Percentiles rank a stretch among this genome's conserved stretches.
These are phyloP conservation scores for Aspergillus novofumigatus DNA, from an alignment of 2,329 filamentous ascomycete species.

Conservation along the genomic window DNA sequence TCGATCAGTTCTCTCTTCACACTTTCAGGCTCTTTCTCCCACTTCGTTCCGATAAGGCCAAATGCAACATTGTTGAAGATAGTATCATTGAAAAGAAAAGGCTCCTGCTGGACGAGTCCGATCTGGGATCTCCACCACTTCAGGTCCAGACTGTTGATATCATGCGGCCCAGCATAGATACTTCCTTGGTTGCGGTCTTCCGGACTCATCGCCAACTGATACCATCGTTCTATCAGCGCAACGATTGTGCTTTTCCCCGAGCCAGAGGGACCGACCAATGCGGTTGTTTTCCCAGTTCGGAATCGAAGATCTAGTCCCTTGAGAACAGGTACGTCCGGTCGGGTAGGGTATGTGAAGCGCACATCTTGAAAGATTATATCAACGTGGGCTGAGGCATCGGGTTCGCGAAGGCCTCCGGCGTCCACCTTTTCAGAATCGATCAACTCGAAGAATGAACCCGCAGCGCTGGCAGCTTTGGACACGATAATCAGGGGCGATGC, in stretches of 20 bases:
- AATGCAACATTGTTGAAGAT: constrained; percentile 59
- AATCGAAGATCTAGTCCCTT: constrained; percentile 32
- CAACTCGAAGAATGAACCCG: constrained; percentile 29
- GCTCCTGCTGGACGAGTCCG: not conserved
- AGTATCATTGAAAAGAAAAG: not conserved
- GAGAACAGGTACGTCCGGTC: constrained; percentile 33
- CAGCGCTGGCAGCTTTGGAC: constrained; percentile 31
- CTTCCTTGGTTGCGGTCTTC: constrained; percentile 30
- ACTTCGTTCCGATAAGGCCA: constrained; percentile 45
- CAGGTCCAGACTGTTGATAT: constrained; percentile 55
- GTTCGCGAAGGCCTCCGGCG: constrained; percentile 41
- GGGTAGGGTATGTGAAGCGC: constrained; percentile 66
- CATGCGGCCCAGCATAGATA: constrained; percentile 52
- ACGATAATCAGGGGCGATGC: constrained; percentile 33
- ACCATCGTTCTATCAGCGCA: constrained; percentile 42
- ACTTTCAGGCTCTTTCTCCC: constrained; percentile 29
- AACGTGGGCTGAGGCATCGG: constrained; percentile 47
- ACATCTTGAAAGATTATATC: constrained; percentile 62
- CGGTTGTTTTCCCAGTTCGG: constrained; percentile 36
- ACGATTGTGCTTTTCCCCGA: constrained; percentile 46
- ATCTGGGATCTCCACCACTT: constrained; percentile 40
- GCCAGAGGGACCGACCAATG: constrained; percentile 44
- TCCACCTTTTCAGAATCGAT: constrained; percentile 25
- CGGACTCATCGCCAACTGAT: constrained; percentile 22
- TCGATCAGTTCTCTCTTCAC: constrained; percentile 50